phyloP scores from a whole-genome alignment of 768 basidiomycete genomes.

The Auriculariales sp. region DNA sequence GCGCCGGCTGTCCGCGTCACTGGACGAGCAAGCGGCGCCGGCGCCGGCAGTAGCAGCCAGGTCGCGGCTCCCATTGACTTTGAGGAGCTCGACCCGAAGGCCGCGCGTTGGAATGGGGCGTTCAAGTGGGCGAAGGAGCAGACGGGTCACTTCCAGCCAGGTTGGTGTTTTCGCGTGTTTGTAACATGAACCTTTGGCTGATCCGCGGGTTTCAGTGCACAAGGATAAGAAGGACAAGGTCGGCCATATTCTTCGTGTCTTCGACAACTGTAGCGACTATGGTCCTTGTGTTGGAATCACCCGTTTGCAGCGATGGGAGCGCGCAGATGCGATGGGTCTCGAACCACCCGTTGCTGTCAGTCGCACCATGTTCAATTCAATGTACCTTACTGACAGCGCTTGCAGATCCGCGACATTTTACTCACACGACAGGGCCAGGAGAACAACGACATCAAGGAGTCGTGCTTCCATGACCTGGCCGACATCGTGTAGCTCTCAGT shows the following conservation, averaged over 20 bases:
- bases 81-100: background rate
- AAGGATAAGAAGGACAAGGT: slow-evolving; percentile 43
- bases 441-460: no score
- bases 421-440: slow-evolving; percentile 49
- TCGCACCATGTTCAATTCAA: background rate
- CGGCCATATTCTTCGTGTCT: slow-evolving; percentile 61
- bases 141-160: slow-evolving; percentile 41
- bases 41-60: no score
- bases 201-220: slow-evolving; percentile 38
- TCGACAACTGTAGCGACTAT: slow-evolving; percentile 67
- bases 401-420: slow-evolving; percentile 66
- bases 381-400: background rate
- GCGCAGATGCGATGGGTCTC: slow-evolving; percentile 64
- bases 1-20: background rate
- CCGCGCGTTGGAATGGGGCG: background rate
- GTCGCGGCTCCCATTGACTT: background rate
- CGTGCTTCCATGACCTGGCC: no score
- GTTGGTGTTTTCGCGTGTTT: slow-evolving; percentile 31
- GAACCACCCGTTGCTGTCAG: slow-evolving; percentile 67
- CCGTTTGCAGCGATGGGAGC: slow-evolving; percentile 79
- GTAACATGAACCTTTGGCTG: background rate
- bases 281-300: slow-evolving; percentile 69
- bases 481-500: no score
- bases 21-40: no score
- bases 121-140: slow-evolving; percentile 22